Percentiles rank a stretch among this genome's conserved stretches.
phyloP scores from a whole-genome alignment of 192 early-diverging fungal species.

The Umbelopsis ramanniana region DNA sequence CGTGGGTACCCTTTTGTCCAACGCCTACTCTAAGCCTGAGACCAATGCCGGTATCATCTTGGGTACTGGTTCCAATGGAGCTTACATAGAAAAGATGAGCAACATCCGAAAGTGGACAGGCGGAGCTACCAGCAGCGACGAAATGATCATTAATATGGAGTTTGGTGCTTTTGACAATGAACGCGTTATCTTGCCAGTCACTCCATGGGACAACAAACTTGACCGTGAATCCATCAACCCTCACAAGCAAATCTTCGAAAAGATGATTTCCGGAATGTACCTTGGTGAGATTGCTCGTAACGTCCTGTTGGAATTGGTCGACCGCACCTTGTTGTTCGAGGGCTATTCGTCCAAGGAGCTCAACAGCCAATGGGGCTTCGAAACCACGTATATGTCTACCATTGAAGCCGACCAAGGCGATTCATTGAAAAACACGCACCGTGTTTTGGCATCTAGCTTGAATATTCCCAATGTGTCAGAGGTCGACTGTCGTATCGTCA shows the following conservation, averaged over 20 bases:
- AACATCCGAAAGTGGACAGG: constrained; percentile 76
- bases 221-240: constrained; percentile 87
- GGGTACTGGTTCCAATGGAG: constrained; percentile 95
- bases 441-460: constrained; percentile 76
- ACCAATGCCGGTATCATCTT: constrained; percentile 90
- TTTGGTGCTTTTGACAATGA: constrained; percentile 94
- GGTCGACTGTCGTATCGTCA: constrained; percentile 80
- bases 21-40: constrained; percentile 81
- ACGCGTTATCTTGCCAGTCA: constrained; percentile 78
- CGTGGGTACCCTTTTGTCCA: constrained; percentile 88
- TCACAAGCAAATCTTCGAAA: constrained; percentile 87
- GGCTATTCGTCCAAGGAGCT: constrained; percentile 63
- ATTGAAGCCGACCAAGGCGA: constrained; percentile 73
- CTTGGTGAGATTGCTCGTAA: constrained; percentile 89
- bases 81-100: constrained; percentile 85
- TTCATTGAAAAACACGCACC: constrained; percentile 64
- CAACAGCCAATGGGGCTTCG: constrained; percentile 76
- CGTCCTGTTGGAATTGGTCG: constrained; percentile 79
- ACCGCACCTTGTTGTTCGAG: constrained; percentile 77
- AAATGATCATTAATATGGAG: constrained; percentile 97
- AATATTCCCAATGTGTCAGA: constrained; percentile 64
- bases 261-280: constrained; percentile 95
- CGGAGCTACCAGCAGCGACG: constrained; percentile 49
- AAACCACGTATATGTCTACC: constrained; percentile 77
- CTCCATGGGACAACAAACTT: constrained; percentile 82